Percentiles rank a stretch among this genome's conserved stretches.
Conservation (phyloP, 306 rosid species). For the Quercus variabilis region DNA sequence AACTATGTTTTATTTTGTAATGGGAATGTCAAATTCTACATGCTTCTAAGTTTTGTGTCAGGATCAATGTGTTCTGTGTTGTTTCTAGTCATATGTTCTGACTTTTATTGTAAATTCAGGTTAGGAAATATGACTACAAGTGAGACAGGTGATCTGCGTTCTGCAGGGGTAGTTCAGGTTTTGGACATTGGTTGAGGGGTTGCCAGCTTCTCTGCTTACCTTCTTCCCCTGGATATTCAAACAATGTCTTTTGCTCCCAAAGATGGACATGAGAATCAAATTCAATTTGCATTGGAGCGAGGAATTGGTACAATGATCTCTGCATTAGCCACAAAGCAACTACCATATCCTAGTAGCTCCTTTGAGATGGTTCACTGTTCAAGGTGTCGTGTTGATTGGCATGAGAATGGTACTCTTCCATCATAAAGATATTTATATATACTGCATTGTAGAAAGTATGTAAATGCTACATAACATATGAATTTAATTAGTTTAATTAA, state of each 20-base stretch:
- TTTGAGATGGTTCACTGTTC: constrained; percentile 97
- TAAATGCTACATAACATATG: neutral
- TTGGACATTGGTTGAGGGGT: constrained; percentile 97
- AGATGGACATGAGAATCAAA: constrained; percentile 94
- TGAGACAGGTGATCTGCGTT: constrained; percentile 61
- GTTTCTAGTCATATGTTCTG: constrained; percentile 6
- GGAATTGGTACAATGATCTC: constrained; percentile 92
- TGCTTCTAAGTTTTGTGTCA: neutral
- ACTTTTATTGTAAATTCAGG: constrained; percentile 35
- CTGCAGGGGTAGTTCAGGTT: constrained; percentile 80
- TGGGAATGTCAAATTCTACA: too few species aligned
- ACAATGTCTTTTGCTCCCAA: constrained; percentile 98
- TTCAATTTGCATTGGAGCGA: constrained; percentile 90
- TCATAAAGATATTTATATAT: constrained; percentile 14
- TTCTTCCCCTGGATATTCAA: constrained; percentile 73
- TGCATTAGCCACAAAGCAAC: constrained; percentile 80
- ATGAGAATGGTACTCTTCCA: constrained; percentile 62
- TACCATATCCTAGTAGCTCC: constrained; percentile 78
- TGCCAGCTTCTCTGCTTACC: constrained; percentile 96
- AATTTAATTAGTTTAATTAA: neutral
- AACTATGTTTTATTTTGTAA: too few species aligned
- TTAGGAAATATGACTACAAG: constrained; percentile 84
- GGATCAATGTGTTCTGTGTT: neutral
- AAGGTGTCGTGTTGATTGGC: constrained; percentile 89
- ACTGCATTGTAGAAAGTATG: neutral